Conservation (phyloP, 129 eudicot genomes). For the Artemisia tridentata region DNA sequence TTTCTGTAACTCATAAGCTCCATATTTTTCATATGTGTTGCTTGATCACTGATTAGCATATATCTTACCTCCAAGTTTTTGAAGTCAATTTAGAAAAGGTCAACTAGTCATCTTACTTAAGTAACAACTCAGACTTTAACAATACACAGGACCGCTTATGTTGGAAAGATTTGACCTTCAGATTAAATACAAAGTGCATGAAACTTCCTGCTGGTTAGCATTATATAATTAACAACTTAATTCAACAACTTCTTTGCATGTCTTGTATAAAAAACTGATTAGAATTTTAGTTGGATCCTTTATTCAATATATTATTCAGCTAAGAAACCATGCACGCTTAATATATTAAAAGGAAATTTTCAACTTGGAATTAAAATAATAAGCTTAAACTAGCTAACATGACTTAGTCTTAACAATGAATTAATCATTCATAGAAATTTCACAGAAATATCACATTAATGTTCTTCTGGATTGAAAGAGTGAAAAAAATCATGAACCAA, state of each 20-base stretch:
- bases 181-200: not conserved
- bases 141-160: not conserved
- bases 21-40: not conserved
- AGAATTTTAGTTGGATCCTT: not conserved
- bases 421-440: not conserved
- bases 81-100: not conserved
- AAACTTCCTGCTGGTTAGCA: not conserved
- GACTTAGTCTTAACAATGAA: constrained; percentile 3
- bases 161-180: not conserved
- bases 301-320: too few relatives aligned
- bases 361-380: not conserved
- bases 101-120: not conserved
- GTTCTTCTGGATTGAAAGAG: not conserved
- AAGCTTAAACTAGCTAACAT: not conserved
- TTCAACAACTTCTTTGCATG: not conserved
- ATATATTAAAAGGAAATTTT: not conserved
- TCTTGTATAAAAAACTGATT: not conserved
- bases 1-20: constrained; percentile 9
- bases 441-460: not conserved
- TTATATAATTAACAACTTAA: not conserved
- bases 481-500: too few relatives aligned
- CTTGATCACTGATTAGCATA: not conserved
- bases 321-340: too few relatives aligned
- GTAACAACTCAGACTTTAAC: not conserved
- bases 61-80: not conserved